Percentiles rank a stretch among this genome's conserved stretches.
Evolutionary conservation across 768 basidiomycete species (phyloP).

Genomic region (Podaxis mareebaensis): DNA sequence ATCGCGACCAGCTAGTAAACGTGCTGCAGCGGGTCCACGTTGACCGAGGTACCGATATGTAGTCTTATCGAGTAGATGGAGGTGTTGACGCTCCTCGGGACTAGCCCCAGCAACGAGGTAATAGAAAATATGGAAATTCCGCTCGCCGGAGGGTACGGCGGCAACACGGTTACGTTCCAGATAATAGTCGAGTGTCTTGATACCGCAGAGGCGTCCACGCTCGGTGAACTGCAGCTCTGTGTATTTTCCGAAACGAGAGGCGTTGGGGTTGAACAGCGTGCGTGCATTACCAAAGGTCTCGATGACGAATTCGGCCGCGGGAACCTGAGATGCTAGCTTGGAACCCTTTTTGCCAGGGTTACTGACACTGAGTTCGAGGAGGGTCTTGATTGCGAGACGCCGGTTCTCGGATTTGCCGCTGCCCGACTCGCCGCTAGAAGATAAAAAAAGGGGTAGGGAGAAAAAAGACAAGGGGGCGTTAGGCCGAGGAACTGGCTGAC

Average conservation of each 20-base stretch:
- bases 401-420: conserved; percentile 94
- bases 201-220: conserved; percentile 81
- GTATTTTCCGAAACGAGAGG: conserved; percentile 97
- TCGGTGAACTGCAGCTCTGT: conserved; percentile 97
- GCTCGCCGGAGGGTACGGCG: conserved; percentile 84
- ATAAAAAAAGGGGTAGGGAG: neutral
- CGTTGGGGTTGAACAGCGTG: conserved; percentile 90
- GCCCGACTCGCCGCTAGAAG: conserved; percentile 80
- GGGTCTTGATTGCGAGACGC: conserved; percentile 85
- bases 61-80: conserved; percentile 79
- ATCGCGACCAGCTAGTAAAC: conserved; percentile 53
- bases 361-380: conserved; percentile 88
- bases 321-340: conserved; percentile 83
- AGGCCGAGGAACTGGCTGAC: conserved; percentile 5
- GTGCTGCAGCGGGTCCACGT: conserved; percentile 43
- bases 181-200: conserved; percentile 97
- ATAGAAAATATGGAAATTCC: conserved; percentile 98
- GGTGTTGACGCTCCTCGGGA: conserved; percentile 83
- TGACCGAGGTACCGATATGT: conserved; percentile 88
- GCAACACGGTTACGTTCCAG: conserved; percentile 91
- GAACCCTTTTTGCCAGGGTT: conserved; percentile 92
- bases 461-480: conserved; percentile 7
- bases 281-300: conserved; percentile 94
- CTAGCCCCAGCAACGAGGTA: conserved; percentile 93
- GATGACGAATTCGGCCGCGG: conserved; percentile 92